Conservation (phyloP, 352 stramenopile genomes). For the Phytophthora idaei region DNA sequence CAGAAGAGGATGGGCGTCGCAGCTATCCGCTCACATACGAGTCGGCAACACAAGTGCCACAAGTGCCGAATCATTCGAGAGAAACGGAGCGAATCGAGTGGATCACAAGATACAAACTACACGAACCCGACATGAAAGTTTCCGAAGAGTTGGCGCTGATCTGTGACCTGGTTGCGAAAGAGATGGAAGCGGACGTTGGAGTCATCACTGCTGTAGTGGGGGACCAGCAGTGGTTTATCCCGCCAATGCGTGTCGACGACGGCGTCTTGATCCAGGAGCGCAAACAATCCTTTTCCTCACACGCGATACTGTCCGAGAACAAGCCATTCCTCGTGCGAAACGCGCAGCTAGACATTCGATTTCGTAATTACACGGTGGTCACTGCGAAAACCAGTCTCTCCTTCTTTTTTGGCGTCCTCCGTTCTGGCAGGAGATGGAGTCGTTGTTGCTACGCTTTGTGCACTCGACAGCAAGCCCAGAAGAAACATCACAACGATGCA, state of each 20-base stretch:
- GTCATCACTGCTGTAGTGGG: conserved; percentile 39
- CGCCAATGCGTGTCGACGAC: conserved; percentile 18
- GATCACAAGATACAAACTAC: conserved; percentile 38
- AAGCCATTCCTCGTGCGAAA: conserved; percentile 54
- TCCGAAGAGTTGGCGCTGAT: conserved; percentile 47
- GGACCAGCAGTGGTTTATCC: conserved; percentile 31
- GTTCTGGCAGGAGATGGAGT: conserved; percentile 30
- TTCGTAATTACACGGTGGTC: conserved; percentile 43
- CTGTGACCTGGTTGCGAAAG: conserved; percentile 55
- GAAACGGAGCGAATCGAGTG: conserved; percentile 41
- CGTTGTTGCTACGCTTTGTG: conserved; percentile 44
- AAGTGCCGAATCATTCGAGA: conserved; percentile 23
- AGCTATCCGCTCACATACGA: conserved; percentile 34
- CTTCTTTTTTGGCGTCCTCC: conserved; percentile 54
- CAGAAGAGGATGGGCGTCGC: conserved; percentile 45
- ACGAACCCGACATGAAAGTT: conserved; percentile 10
- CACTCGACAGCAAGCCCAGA: conserved; percentile 42
- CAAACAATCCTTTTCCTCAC: conserved; percentile 44
- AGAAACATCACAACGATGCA: conserved; percentile 56
- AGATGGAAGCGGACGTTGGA: conserved; percentile 43
- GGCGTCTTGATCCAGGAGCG: conserved; percentile 24
- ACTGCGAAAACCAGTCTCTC: conserved; percentile 26
- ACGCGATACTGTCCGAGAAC: conserved; percentile 28
- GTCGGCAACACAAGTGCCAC: conserved; percentile 23
- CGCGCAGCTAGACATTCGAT: conserved; percentile 53